Percentiles rank a stretch among this genome's conserved stretches.
These are phyloP conservation scores for Persicaria maculosa DNA, from an alignment of 148 eudicot species.

Conservation along the genomic window DNA sequence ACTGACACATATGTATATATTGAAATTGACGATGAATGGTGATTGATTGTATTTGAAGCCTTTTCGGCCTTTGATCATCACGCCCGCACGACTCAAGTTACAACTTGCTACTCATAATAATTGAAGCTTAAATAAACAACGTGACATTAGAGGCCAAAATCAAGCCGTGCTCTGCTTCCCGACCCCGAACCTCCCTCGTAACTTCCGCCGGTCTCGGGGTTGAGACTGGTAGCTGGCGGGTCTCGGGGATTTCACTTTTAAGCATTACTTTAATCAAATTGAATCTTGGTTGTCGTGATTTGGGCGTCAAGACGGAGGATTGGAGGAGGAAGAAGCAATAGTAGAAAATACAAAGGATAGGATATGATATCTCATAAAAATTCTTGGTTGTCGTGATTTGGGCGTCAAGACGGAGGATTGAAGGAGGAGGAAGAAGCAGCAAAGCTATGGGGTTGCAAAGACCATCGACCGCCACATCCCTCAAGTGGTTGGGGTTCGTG, in stretches of 20 bases:
- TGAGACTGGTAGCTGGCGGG: not conserved
- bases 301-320: not conserved
- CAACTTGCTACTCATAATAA: not conserved
- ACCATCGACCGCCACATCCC: conserved; percentile 17
- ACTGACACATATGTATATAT: too few relatives aligned
- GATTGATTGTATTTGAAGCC: too few relatives aligned
- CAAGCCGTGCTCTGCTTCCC: not conserved
- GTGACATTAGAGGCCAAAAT: not conserved
- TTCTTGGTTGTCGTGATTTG: not conserved
- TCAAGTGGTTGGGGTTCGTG: conserved; percentile 70
- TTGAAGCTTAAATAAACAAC: not conserved
- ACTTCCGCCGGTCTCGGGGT: not conserved
- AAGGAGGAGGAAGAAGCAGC: not conserved
- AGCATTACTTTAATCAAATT: not conserved
- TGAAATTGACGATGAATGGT: too few relatives aligned
- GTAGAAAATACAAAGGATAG: too few relatives aligned
- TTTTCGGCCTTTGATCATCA: too few relatives aligned
- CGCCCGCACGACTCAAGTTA: too few relatives aligned
- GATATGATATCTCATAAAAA: too few relatives aligned
- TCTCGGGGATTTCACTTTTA: not conserved
- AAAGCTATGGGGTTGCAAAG: conserved; percentile 12
- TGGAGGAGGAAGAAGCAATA: not conserved
- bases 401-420: not conserved
- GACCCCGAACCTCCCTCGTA: not conserved
- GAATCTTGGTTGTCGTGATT: not conserved